These are phyloP conservation scores for Lumnitzera racemosa DNA, from an alignment of 345 rosid genomes.

Conservation along the genomic window DNA sequence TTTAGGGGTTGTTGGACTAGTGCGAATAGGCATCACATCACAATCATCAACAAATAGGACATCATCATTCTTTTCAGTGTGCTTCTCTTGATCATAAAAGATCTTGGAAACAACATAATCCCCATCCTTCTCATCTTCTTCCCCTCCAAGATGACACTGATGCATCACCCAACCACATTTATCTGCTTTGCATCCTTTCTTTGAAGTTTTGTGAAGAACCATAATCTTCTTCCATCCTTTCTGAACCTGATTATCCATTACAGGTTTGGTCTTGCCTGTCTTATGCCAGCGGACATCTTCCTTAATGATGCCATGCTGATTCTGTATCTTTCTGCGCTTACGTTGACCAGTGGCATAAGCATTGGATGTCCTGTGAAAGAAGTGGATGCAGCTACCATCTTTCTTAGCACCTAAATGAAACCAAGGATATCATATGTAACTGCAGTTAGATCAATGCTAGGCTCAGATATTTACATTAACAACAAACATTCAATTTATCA, in stretches of 20 bases:
- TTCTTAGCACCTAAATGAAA: slow-evolving; percentile 58
- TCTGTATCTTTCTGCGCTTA: slow-evolving; percentile 77
- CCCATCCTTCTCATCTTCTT: slow-evolving; percentile 61
- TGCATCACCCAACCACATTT: slow-evolving; percentile 87
- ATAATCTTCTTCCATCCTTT: slow-evolving; percentile 84
- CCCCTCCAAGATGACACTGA: slow-evolving; percentile 80
- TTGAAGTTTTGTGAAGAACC: slow-evolving; percentile 79
- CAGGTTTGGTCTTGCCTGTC: slow-evolving; percentile 78
- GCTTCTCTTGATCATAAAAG: slow-evolving; percentile 54
- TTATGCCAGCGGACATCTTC: slow-evolving; percentile 95
- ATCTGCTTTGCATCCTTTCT: slow-evolving; percentile 60
- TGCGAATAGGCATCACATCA: slow-evolving; percentile 28
- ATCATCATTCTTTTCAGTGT: slow-evolving; percentile 23
- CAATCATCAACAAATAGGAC: slow-evolving; percentile 21
- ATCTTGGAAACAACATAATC: slow-evolving; percentile 77
- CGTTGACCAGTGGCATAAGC: slow-evolving; percentile 91
- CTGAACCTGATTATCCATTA: slow-evolving; percentile 49
- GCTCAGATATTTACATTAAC: too few relatives aligned
- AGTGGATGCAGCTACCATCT: slow-evolving; percentile 77
- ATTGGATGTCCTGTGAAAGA: slow-evolving; percentile 67
- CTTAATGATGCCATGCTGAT: slow-evolving; percentile 25
- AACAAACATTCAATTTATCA: too few relatives aligned
- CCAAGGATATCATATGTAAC: neutral
- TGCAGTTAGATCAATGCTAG: too few relatives aligned
- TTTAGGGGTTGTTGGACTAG: slow-evolving; percentile 69